Conservation (phyloP, 352 stramenopile species). For the Pythium angustatum region DNA sequence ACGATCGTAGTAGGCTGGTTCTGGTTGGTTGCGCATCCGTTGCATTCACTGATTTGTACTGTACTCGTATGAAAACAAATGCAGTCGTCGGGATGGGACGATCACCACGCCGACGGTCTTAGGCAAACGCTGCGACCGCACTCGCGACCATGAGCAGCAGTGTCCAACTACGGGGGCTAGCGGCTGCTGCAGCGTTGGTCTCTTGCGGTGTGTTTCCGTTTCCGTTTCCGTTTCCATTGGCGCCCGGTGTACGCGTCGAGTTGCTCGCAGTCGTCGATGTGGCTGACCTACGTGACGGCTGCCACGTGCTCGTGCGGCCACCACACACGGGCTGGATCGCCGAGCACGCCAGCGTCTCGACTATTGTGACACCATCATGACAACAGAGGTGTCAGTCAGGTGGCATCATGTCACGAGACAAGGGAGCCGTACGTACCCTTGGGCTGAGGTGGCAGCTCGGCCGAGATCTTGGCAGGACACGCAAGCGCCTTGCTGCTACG, state of each 20-base stretch:
- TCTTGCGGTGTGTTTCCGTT: not conserved
- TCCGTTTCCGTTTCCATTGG: not conserved
- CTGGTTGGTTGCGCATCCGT: no score
- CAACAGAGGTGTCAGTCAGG: not conserved
- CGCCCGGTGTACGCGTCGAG: not conserved
- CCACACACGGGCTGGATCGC: slow-evolving; percentile 41
- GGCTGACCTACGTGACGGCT: not conserved
- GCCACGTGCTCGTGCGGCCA: slow-evolving; percentile 17
- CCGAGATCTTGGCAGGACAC: slow-evolving; percentile 50
- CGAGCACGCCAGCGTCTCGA: slow-evolving; percentile 39
- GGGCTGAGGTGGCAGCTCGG: slow-evolving; percentile 37
- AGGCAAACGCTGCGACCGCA: not conserved
- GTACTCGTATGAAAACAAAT: no score
- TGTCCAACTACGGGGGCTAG: not conserved
- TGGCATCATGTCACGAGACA: not conserved
- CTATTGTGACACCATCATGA: not conserved
- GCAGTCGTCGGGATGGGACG: no score
- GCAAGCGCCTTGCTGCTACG: slow-evolving; percentile 34
- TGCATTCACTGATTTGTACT: no score
- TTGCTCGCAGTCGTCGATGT: not conserved
- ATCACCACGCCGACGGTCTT: no score
- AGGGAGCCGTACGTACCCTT: slow-evolving; percentile 29
- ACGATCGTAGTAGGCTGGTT: no score
- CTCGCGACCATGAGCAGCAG: not conserved
- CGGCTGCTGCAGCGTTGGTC: not conserved